Percentiles rank a stretch among this genome's conserved stretches.
Evolutionary conservation across 2,329 filamentous ascomycete genomes (phyloP).

Genomic region (Ophiognomonia clavigignenti-juglandacearum): DNA sequence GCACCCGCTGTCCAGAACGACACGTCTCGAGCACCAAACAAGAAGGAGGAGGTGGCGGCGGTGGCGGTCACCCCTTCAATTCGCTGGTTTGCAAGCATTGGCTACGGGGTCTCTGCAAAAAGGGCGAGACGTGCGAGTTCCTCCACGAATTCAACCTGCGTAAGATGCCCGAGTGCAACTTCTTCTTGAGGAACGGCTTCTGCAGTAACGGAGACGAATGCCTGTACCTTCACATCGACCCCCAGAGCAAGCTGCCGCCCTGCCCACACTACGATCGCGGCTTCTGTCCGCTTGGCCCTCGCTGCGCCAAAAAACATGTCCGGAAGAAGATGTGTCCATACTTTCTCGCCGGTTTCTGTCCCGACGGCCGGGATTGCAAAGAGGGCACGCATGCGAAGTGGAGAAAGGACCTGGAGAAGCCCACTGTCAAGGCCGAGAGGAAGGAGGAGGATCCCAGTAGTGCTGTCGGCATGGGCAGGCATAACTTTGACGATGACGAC

Average conservation of each 20-base stretch:
- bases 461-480: slow-evolving; percentile 39
- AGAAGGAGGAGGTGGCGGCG: slow-evolving; percentile 20
- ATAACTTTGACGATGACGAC: slow-evolving; percentile 25
- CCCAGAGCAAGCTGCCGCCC: slow-evolving; percentile 70
- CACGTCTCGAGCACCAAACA: slow-evolving; percentile 48
- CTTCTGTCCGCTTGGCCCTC: slow-evolving; percentile 86
- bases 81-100: slow-evolving; percentile 98
- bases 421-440: slow-evolving; percentile 62
- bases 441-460: slow-evolving; percentile 49
- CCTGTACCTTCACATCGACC: slow-evolving; percentile 84
- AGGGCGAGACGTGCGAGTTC: slow-evolving; percentile 95
- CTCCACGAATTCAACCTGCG: slow-evolving; percentile 97
- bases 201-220: slow-evolving; percentile 98
- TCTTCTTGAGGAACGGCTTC: slow-evolving; percentile 88
- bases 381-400: slow-evolving; percentile 80
- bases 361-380: slow-evolving; percentile 70
- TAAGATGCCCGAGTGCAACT: slow-evolving; percentile 98
- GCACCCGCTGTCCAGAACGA: slow-evolving; percentile 78
- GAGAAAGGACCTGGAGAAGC: slow-evolving; percentile 71
- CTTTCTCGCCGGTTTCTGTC: slow-evolving; percentile 93
- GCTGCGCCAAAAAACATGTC: slow-evolving; percentile 85
- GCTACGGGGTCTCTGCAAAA: slow-evolving; percentile 95
- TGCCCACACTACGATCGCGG: slow-evolving; percentile 92
- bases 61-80: slow-evolving; percentile 53
- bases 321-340: slow-evolving; percentile 74